Conservation (phyloP, 2,329 filamentous ascomycete genomes). For the Cryphonectria radicalis region DNA sequence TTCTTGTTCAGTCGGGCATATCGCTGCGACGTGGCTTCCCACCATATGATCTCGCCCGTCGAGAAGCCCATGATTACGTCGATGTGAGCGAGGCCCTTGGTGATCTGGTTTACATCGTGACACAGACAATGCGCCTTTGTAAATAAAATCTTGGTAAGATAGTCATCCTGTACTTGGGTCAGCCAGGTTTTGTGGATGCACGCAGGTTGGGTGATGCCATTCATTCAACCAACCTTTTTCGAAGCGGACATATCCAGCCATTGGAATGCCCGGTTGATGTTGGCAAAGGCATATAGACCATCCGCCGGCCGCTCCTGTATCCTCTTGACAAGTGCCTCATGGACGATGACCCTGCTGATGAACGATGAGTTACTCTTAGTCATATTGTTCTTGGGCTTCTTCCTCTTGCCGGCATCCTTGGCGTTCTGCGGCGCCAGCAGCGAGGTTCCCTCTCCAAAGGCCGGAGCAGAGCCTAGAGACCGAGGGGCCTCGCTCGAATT, state of each 20-base stretch:
- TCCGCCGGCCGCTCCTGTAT: constrained; percentile 77
- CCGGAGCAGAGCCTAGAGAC: constrained; percentile 57
- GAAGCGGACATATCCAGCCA: constrained; percentile 89
- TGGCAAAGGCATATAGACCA: constrained; percentile 88
- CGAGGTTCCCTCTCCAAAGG: constrained; percentile 86
- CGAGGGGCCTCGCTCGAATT: constrained; percentile 57
- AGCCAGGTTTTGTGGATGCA: constrained; percentile 29
- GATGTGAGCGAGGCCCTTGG: constrained; percentile 78
- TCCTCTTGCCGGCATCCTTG: constrained; percentile 78
- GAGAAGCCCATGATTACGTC: constrained; percentile 96
- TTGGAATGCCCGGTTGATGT: constrained; percentile 93
- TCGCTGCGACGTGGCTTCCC: constrained; percentile 93
- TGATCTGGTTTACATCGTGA: constrained; percentile 86
- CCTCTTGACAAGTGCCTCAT: constrained; percentile 79
- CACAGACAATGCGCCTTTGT: constrained; percentile 95
- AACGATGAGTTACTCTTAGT: constrained; percentile 98
- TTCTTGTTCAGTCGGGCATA: constrained; percentile 98
- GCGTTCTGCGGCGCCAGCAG: constrained; percentile 65
- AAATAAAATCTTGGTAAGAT: constrained; percentile 93
- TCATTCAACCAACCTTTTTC: constrained; percentile 54
- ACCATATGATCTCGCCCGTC: constrained; percentile 97
- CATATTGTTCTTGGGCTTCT: constrained; percentile 98
- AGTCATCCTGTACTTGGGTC: constrained; percentile 67
- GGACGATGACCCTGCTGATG: constrained; percentile 92
- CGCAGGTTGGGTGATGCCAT: background rate